A percentile compares a stretch with the other conserved stretches of the same genome.
These are phyloP conservation scores for Microcos paniculata DNA, from an alignment of 345 rosid species.

Conservation along the genomic window DNA sequence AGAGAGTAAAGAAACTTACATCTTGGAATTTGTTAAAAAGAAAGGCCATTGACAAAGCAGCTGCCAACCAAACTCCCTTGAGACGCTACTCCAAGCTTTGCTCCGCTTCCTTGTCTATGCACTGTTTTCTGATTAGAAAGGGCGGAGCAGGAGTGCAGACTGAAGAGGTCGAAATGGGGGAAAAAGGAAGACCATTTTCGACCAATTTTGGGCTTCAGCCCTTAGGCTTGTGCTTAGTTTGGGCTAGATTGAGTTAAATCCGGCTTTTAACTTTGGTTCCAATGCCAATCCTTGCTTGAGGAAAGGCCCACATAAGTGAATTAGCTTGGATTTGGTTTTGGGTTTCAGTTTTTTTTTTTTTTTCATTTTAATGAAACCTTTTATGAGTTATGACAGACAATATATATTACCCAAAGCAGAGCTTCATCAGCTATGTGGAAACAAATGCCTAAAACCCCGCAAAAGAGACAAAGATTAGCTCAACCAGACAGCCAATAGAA, in stretches of 20 bases:
- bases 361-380: too few species aligned
- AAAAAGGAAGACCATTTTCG: not conserved
- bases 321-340: too few species aligned
- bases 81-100: not conserved
- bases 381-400: too few species aligned
- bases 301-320: too few species aligned
- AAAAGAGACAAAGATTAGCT: too few species aligned
- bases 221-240: not conserved
- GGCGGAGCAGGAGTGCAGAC: not conserved
- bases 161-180: not conserved
- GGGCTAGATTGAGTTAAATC: not conserved
- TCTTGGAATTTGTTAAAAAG: slow-evolving; percentile 47
- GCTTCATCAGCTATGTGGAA: too few species aligned
- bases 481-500: too few species aligned
- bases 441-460: too few species aligned
- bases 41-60: slow-evolving; percentile 38
- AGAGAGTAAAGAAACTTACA: slow-evolving; percentile 18
- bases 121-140: not conserved
- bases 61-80: not conserved
- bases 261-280: not conserved
- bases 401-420: too few species aligned
- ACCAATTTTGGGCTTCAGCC: not conserved
- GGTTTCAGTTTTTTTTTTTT: too few species aligned
- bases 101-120: not conserved
- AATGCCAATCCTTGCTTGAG: too few species aligned